Conservation (phyloP, 2,329 filamentous ascomycete species). For the Ophiostoma novo-ulmi region DNA sequence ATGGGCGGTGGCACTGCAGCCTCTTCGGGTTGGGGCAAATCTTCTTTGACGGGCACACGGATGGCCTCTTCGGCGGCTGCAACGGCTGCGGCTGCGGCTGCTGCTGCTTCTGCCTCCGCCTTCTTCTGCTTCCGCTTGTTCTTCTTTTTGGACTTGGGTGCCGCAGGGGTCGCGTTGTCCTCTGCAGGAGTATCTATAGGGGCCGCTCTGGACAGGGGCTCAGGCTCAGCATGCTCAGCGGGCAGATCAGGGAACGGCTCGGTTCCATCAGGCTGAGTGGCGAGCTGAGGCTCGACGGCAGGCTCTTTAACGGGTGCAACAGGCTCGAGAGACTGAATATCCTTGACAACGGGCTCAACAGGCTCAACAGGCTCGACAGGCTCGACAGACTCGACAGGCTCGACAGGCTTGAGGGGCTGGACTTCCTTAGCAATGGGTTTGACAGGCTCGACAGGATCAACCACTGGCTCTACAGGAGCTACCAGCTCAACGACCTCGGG, state of each 20-base stretch:
- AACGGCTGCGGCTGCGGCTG: neutral
- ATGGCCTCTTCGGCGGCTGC: neutral
- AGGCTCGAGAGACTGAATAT: neutral
- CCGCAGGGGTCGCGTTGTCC: neutral
- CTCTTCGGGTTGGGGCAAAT: neutral
- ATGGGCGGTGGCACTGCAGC: neutral
- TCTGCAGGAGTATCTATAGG: neutral
- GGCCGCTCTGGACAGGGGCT: neutral
- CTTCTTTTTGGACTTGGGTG: constrained; percentile 7
- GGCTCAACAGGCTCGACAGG: neutral
- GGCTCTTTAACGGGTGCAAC: neutral
- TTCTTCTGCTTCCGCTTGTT: constrained; percentile 8
- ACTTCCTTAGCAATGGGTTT: neutral
- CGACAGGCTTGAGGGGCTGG: neutral
- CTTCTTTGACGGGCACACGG: neutral
- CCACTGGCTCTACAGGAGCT: neutral
- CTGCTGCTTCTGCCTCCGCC: neutral
- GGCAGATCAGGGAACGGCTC: constrained; percentile 9
- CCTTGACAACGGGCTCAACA: neutral
- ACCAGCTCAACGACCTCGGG: neutral
- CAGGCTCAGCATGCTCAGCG: neutral
- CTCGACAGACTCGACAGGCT: neutral
- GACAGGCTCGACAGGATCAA: neutral
- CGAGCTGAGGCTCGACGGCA: neutral
- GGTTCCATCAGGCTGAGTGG: neutral